A percentile compares a stretch with the other conserved stretches of the same genome.
Evolutionary conservation across 2,329 filamentous ascomycete genomes (phyloP).

Genomic region (Botrytis byssoidea): DNA sequence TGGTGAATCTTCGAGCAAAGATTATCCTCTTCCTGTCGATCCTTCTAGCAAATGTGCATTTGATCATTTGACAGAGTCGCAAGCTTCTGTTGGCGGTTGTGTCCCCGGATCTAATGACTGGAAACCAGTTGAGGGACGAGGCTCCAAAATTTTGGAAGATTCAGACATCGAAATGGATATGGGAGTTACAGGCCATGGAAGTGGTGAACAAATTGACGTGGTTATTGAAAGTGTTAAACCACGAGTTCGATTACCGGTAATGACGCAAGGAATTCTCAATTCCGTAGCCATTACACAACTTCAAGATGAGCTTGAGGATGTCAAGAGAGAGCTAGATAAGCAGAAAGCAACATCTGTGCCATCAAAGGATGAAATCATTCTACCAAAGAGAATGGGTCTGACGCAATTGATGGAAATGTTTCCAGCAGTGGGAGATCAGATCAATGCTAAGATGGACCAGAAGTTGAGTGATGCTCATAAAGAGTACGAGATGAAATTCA

Average conservation of each 20-base stretch:
- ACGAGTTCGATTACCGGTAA: conserved; percentile 7
- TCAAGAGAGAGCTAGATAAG: background rate
- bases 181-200: too few species aligned
- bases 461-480: background rate
- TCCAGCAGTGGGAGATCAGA: background rate
- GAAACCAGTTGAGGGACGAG: background rate
- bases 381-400: background rate
- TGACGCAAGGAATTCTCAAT: conserved; percentile 1
- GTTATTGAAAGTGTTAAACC: background rate
- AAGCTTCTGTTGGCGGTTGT: conserved; percentile 62
- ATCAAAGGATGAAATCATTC: background rate
- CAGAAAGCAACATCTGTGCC: background rate
- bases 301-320: conserved; percentile 14
- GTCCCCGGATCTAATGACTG: conserved; percentile 47
- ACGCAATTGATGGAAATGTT: background rate
- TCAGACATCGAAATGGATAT: background rate
- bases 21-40: conserved; percentile 61
- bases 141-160: background rate
- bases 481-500: background rate
- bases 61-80: conserved; percentile 52
- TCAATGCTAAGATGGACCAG: background rate
- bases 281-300: background rate
- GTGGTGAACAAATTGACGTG: too few species aligned
- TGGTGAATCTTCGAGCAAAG: conserved; percentile 52
- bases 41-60: conserved; percentile 66